These are phyloP conservation scores for Wickerhamiella dianesei DNA, from an alignment of 805 yeast species.

Conservation along the genomic window DNA sequence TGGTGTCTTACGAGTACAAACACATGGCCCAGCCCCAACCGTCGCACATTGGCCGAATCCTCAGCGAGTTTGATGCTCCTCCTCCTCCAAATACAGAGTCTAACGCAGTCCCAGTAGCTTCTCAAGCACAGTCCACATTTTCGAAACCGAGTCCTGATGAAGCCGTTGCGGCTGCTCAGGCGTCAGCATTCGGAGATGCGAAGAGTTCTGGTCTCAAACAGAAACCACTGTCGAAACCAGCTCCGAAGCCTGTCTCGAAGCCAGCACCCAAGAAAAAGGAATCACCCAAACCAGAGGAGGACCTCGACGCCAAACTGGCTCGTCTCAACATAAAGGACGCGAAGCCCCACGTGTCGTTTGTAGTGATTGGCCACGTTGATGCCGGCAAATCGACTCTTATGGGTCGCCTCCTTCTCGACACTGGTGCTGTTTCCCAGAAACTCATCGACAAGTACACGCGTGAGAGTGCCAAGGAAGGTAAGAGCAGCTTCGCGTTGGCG, in stretches of 20 bases:
- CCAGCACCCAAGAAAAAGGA: constrained; percentile 4
- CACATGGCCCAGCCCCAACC: constrained; percentile 2
- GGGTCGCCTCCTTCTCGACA: constrained; percentile 58
- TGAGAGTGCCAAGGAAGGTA: constrained; percentile 56
- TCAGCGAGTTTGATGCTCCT: constrained; percentile 2
- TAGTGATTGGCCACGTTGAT: constrained; percentile 76
- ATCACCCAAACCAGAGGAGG: constrained; percentile 4
- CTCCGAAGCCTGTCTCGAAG: constrained; percentile 1
- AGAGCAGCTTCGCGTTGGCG: constrained; percentile 68
- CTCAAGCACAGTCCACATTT: constrained; percentile 35
- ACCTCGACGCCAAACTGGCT: constrained; percentile 1
- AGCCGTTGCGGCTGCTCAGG: constrained; percentile 44
- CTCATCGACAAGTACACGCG: constrained; percentile 48
- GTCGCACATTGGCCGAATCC: constrained; percentile 9
- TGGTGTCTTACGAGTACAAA: neutral
- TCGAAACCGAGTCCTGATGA: constrained; percentile 76
- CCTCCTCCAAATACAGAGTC: constrained; percentile 5
- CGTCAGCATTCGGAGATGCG: constrained; percentile 16
- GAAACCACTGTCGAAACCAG: neutral
- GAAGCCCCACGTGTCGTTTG: constrained; percentile 54
- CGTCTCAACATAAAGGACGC: constrained; percentile 4
- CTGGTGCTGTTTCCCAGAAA: constrained; percentile 51
- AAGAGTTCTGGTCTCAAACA: neutral
- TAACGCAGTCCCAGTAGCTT: constrained; percentile 12
- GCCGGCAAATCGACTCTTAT: constrained; percentile 73